phyloP scores from a whole-genome alignment of 2,329 filamentous ascomycete species.

The Pyrenochaeta sp. region DNA sequence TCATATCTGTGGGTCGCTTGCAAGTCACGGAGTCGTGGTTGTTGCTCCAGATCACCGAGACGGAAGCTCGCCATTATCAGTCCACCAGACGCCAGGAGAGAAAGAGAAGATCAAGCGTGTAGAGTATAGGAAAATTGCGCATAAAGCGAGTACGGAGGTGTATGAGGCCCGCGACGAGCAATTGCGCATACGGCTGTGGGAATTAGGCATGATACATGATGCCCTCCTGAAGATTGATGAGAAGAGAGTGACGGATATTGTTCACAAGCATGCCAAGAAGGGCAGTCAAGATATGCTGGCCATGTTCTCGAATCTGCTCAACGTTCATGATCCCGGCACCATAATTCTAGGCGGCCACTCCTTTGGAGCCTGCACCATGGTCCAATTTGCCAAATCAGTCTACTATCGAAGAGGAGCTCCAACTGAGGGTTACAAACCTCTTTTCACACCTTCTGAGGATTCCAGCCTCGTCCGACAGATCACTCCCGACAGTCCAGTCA shows the following conservation, averaged over 20 bases:
- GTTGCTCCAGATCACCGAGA: slow-evolving; percentile 85
- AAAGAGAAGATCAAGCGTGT: slow-evolving; percentile 50
- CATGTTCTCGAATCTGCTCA: slow-evolving; percentile 67
- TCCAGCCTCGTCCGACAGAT: slow-evolving; percentile 71
- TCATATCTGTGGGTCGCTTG: slow-evolving; percentile 78
- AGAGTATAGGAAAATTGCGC: slow-evolving; percentile 59
- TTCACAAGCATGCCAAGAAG: slow-evolving; percentile 48
- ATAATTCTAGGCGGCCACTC: slow-evolving; percentile 82
- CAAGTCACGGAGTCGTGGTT: slow-evolving; percentile 81
- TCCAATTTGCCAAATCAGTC: slow-evolving; percentile 80
- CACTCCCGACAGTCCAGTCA: slow-evolving; percentile 68
- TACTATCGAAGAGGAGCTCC: slow-evolving; percentile 68
- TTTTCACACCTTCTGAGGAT: slow-evolving; percentile 66
- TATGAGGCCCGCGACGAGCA: slow-evolving; percentile 74
- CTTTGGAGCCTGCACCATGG: slow-evolving; percentile 76
- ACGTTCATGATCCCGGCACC: slow-evolving; percentile 74
- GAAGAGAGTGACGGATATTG: slow-evolving; percentile 58
- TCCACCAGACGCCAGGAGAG: slow-evolving; percentile 67
- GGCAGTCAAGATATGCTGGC: slow-evolving; percentile 57
- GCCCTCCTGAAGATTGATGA: slow-evolving; percentile 71
- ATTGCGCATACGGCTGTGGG: slow-evolving; percentile 78
- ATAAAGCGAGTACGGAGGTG: slow-evolving; percentile 70
- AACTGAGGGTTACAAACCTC: slow-evolving; percentile 58
- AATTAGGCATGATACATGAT: slow-evolving; percentile 74
- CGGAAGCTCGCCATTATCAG: slow-evolving; percentile 77